phyloP scores from a whole-genome alignment of 495 filamentous ascomycete species.

The Aspergillus saccharolyticus region DNA sequence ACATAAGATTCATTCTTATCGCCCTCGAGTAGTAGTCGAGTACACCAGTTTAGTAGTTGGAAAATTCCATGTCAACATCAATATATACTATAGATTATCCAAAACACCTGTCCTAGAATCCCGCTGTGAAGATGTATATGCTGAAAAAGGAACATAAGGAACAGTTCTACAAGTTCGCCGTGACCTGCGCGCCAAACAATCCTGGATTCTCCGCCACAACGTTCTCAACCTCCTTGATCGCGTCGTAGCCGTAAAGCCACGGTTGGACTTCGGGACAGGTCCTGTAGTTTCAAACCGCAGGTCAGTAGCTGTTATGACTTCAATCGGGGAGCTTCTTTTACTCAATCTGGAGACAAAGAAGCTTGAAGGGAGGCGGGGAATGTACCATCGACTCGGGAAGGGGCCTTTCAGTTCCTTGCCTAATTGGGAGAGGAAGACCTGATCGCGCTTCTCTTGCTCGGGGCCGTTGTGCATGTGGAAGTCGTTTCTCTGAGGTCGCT shows the following conservation, averaged over 20 bases:
- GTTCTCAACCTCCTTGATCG: conserved; percentile 50
- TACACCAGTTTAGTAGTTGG: no score
- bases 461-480: conserved; percentile 56
- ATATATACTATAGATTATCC: no score
- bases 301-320: neutral
- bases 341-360: neutral
- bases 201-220: conserved; percentile 36
- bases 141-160: no score
- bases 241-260: conserved; percentile 60
- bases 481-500: conserved; percentile 45
- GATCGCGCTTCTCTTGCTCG: conserved; percentile 49
- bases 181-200: conserved; percentile 16
- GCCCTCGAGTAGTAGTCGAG: no score
- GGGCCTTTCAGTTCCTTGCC: conserved; percentile 38
- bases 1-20: no score
- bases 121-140: no score
- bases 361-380: conserved; percentile 1
- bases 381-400: conserved; percentile 54
- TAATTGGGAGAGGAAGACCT: conserved; percentile 41
- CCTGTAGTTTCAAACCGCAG: conserved; percentile 22
- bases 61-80: no score
- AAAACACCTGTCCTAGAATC: no score
- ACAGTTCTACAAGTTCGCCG: conserved; percentile 5
- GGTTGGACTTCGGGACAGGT: conserved; percentile 55
- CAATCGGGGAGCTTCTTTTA: no score